Evolutionary conservation across 164 flowering plant genomes (phyloP).

Genomic region (Piper betle): DNA sequence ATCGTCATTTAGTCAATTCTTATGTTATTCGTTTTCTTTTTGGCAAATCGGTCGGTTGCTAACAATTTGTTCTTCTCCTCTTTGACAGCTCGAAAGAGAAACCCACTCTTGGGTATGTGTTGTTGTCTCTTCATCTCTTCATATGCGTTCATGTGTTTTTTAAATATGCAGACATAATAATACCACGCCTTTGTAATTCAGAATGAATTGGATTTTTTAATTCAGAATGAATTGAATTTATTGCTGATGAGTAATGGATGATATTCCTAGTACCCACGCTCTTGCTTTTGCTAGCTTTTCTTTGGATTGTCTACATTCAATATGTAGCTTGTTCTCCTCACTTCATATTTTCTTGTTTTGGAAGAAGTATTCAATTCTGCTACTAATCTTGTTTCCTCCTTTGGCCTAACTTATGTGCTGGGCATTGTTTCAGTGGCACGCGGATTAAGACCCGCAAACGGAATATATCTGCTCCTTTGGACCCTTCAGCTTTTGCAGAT

Average conservation of each 20-base stretch:
- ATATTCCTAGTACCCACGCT: neutral
- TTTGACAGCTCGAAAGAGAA: conserved; percentile 97
- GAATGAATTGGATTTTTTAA: too few relatives aligned
- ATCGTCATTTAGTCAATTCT: too few relatives aligned
- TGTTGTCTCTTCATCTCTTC: conserved; percentile 1
- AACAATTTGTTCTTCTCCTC: neutral
- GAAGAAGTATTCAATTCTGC: neutral
- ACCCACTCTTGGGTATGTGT: conserved; percentile 95
- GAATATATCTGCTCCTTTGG: conserved; percentile 99
- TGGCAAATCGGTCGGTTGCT: neutral
- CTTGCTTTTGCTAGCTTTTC: neutral
- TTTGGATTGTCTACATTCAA: neutral
- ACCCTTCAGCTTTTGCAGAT: conserved; percentile 98
- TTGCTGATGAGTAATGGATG: too few relatives aligned
- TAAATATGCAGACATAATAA: too few relatives aligned
- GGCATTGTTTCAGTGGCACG: conserved; percentile 59
- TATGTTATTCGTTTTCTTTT: neutral
- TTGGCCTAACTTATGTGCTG: conserved; percentile 3
- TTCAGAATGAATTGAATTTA: too few relatives aligned
- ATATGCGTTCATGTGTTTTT: neutral
- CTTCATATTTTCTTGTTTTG: neutral
- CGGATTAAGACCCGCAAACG: conserved; percentile 99
- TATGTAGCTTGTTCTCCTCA: neutral
- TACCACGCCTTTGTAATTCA: too few relatives aligned
- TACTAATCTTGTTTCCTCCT: neutral